These are phyloP conservation scores for Myrica gale DNA, from an alignment of 306 rosid genomes.

Conservation along the genomic window DNA sequence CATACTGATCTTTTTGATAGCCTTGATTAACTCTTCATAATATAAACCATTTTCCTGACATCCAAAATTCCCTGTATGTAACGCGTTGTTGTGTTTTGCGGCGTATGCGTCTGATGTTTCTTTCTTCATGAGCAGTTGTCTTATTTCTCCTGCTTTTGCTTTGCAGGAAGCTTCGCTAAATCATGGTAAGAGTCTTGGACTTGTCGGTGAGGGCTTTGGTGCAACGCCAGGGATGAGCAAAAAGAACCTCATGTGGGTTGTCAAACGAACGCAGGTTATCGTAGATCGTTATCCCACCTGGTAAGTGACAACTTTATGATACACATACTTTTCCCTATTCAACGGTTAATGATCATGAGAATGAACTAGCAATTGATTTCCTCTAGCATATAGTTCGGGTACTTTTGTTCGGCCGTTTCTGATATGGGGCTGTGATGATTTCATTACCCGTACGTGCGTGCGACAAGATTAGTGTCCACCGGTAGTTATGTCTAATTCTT, in stretches of 20 bases:
- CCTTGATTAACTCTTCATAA: neutral
- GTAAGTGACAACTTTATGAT: slow-evolving; percentile 43
- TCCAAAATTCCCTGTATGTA: too few species aligned
- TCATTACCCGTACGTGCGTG: too few species aligned
- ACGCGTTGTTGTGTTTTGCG: neutral
- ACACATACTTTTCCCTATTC: too few species aligned
- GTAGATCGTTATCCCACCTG: slow-evolving; percentile 97
- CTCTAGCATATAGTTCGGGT: neutral
- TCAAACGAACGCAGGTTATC: slow-evolving; percentile 87
- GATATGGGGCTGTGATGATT: neutral
- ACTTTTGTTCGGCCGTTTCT: neutral
- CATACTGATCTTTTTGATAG: too few species aligned
- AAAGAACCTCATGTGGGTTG: slow-evolving; percentile 97
- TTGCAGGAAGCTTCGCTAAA: slow-evolving; percentile 94
- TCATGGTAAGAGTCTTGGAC: slow-evolving; percentile 90
- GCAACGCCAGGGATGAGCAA: slow-evolving; percentile 94
- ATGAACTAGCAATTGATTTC: too few species aligned
- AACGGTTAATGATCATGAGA: too few species aligned
- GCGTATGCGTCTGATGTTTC: neutral
- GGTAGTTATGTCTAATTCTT: too few species aligned
- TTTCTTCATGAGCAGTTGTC: neutral
- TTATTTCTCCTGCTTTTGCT: slow-evolving; percentile 23
- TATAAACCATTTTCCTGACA: too few species aligned
- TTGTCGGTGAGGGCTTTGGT: slow-evolving; percentile 95
- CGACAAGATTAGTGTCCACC: too few species aligned